A percentile compares a stretch with the other conserved stretches of the same genome.
These are phyloP conservation scores for Heliamphora pulchella DNA, from an alignment of 179 eudicot species.

Conservation along the genomic window DNA sequence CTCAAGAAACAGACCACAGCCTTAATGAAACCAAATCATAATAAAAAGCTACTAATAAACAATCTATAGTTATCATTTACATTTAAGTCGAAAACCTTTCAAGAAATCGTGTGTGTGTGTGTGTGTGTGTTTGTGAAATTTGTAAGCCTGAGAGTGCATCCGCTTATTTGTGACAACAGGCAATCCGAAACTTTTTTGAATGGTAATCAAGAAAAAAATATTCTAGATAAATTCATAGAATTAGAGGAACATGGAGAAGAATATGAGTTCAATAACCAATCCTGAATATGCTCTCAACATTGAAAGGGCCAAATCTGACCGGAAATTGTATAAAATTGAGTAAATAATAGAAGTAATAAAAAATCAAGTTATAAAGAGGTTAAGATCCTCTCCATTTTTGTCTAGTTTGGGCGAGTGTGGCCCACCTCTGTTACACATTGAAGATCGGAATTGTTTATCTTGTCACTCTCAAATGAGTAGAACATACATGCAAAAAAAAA, in stretches of 20 bases:
- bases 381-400: too few relatives aligned
- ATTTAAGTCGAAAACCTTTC: background rate
- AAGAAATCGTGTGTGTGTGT: background rate
- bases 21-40: background rate
- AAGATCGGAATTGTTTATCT: too few relatives aligned
- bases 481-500: too few relatives aligned
- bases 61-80: background rate
- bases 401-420: too few relatives aligned
- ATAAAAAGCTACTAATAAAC: background rate
- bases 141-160: background rate
- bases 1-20: constrained; percentile 4
- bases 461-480: too few relatives aligned
- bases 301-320: background rate
- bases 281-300: background rate
- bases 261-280: background rate
- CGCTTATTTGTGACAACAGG: background rate
- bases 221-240: too few relatives aligned
- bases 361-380: too few relatives aligned
- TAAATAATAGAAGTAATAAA: too few relatives aligned
- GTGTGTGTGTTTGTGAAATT: background rate
- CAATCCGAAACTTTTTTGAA: too few relatives aligned
- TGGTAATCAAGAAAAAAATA: too few relatives aligned
- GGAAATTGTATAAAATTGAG: too few relatives aligned
- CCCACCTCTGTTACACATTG: too few relatives aligned
- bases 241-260: background rate